Evolutionary conservation across 2,329 filamentous ascomycete genomes (phyloP).

Genomic region (Penicillium psychrosexuale): DNA sequence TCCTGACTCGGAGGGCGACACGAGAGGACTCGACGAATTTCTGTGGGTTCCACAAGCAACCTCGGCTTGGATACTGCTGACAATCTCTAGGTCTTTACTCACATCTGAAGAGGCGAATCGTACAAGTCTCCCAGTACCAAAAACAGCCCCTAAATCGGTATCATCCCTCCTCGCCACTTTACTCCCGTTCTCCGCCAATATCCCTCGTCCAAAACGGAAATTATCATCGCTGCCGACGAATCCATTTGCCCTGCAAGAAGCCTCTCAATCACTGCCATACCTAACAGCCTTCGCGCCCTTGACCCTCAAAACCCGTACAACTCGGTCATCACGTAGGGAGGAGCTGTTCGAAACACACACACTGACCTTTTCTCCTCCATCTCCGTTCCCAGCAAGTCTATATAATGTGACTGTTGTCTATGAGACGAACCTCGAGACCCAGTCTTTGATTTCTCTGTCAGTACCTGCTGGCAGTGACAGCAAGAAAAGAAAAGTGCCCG

Average conservation of each 20-base stretch:
- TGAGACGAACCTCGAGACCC: constrained; percentile 35
- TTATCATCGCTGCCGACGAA: constrained; percentile 57
- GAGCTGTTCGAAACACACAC: constrained; percentile 34
- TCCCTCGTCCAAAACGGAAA: constrained; percentile 19
- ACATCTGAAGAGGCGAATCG: constrained; percentile 27
- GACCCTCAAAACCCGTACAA: constrained; percentile 45
- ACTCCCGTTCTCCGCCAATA: constrained; percentile 39
- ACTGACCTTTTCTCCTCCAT: constrained; percentile 35
- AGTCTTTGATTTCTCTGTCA: constrained; percentile 34
- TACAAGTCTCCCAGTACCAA: constrained; percentile 16
- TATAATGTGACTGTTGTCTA: constrained; percentile 37
- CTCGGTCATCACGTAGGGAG: constrained; percentile 19
- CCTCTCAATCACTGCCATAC: constrained; percentile 62
- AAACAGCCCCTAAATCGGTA: constrained; percentile 26
- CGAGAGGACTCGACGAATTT: constrained; percentile 34
- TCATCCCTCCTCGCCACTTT: constrained; percentile 41
- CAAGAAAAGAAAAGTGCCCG: constrained; percentile 27
- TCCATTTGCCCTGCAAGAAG: constrained; percentile 56
- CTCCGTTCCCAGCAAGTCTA: constrained; percentile 34
- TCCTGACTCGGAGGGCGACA: constrained; percentile 30
- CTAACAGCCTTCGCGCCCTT: constrained; percentile 70
- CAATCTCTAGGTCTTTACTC: constrained; percentile 31
- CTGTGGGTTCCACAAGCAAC: constrained; percentile 28
- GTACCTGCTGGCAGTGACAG: constrained; percentile 19
- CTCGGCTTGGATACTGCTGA: constrained; percentile 15